Evolutionary conservation across 1,284 basidiomycete species (phyloP).

Genomic region (Binderoboletus segoi): DNA sequence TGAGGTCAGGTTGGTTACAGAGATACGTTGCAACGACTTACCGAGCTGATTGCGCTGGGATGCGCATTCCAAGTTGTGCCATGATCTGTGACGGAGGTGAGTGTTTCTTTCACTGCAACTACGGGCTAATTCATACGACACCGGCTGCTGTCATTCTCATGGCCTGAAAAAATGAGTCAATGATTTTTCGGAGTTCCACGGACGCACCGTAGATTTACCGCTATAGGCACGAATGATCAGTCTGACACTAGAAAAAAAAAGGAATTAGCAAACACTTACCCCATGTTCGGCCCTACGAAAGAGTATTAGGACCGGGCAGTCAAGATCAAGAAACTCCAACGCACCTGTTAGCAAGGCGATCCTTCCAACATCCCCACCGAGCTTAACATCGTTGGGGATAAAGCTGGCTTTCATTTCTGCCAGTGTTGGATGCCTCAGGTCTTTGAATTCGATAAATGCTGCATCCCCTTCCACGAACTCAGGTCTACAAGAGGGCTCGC

Average conservation of each 20-base stretch:
- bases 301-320: neutral
- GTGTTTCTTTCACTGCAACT: neutral
- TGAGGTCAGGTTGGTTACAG: neutral
- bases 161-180: conserved; percentile 44
- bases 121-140: conserved; percentile 53
- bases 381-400: conserved; percentile 91
- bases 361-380: conserved; percentile 79
- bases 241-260: neutral
- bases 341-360: conserved; percentile 88
- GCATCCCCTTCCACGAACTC: conserved; percentile 80
- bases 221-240: conserved; percentile 39
- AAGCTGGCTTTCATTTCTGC: conserved; percentile 73
- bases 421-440: conserved; percentile 87
- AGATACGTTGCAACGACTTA: conserved; percentile 35
- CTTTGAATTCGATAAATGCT: conserved; percentile 79
- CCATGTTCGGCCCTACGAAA: conserved; percentile 82
- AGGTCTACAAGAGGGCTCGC: conserved; percentile 92
- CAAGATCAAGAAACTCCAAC: conserved; percentile 24
- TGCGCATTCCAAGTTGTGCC: conserved; percentile 97
- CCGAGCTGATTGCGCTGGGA: conserved; percentile 86
- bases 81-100: conserved; percentile 72
- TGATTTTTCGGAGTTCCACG: neutral
- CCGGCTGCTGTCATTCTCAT: conserved; percentile 98
- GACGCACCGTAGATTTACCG: conserved; percentile 80
- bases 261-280: conserved; percentile 48